A percentile compares a stretch with the other conserved stretches of the same genome.
These are phyloP conservation scores for Trichaptum fuscoviolaceum DNA, from an alignment of 768 basidiomycete genomes.

Conservation along the genomic window DNA sequence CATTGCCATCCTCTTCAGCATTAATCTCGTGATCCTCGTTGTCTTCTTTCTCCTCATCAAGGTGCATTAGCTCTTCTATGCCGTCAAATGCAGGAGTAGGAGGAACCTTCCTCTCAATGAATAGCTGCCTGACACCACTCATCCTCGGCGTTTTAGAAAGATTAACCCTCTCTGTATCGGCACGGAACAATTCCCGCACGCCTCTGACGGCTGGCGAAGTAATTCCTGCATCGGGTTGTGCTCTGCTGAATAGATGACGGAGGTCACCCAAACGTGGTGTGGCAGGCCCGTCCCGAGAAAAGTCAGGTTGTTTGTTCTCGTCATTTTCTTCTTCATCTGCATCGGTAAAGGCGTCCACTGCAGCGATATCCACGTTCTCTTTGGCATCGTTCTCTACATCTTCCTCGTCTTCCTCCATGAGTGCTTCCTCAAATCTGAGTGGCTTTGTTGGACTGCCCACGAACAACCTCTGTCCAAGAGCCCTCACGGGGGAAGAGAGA, in stretches of 20 bases:
- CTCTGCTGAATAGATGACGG: constrained; percentile 26
- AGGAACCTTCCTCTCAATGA: constrained; percentile 14
- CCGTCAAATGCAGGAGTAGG: constrained; percentile 14
- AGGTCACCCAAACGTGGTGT: constrained; percentile 27
- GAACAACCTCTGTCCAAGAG: constrained; percentile 13
- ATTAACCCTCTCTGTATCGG: constrained; percentile 8
- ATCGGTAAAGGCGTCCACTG: constrained; percentile 7
- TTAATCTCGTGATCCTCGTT: constrained; percentile 8
- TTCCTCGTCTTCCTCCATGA: constrained; percentile 17
- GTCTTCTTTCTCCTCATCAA: constrained; percentile 10
- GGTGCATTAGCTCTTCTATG: constrained; percentile 9
- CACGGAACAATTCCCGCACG: constrained; percentile 28
- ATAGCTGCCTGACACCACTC: constrained; percentile 30
- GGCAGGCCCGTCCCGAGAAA: constrained; percentile 9
- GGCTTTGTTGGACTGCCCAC: constrained; percentile 4
- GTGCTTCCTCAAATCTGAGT: neutral
- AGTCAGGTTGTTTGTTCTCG: neutral
- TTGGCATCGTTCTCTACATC: constrained; percentile 14
- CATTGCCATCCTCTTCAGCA: neutral
- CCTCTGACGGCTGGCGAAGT: constrained; percentile 21
- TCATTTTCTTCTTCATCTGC: constrained; percentile 2
- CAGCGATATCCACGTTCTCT: constrained; percentile 7
- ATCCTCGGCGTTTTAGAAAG: constrained; percentile 27
- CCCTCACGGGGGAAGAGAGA: constrained; percentile 13
- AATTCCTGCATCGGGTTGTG: constrained; percentile 12